Percentiles rank a stretch among this genome's conserved stretches.
phyloP scores from a whole-genome alignment of 306 rosid genomes.

The Lupinus albus region DNA sequence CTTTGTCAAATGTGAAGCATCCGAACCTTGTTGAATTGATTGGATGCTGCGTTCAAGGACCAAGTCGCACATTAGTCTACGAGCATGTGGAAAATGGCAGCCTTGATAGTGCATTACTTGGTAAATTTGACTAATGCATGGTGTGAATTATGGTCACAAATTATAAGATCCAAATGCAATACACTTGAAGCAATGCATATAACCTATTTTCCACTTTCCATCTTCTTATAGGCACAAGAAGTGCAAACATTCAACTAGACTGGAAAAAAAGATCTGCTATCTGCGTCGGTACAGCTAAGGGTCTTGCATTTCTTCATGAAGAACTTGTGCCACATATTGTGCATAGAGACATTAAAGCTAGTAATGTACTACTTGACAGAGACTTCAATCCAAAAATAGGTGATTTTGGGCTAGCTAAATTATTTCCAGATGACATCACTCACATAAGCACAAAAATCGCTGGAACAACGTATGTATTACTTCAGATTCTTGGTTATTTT shows the following conservation, averaged over 20 bases:
- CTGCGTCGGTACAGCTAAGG: constrained; percentile 77
- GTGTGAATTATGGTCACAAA: constrained; percentile 20
- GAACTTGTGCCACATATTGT: constrained; percentile 84
- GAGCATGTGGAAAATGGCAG: constrained; percentile 81
- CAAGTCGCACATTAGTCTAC: constrained; percentile 74
- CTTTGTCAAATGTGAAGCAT: constrained; percentile 80
- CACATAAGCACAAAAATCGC: constrained; percentile 98
- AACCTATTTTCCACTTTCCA: constrained; percentile 9
- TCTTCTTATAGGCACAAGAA: constrained; percentile 53
- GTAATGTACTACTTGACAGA: constrained; percentile 79
- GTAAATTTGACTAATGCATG: constrained; percentile 46
- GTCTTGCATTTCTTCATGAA: constrained; percentile 89
- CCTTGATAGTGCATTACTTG: constrained; percentile 72
- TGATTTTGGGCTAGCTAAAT: constrained; percentile 95
- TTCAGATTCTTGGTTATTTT: constrained; percentile 37
- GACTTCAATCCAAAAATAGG: constrained; percentile 86
- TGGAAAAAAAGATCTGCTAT: constrained; percentile 84
- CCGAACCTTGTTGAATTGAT: constrained; percentile 86
- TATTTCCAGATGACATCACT: constrained; percentile 90
- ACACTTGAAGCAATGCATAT: neutral
- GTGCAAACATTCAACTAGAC: constrained; percentile 50
- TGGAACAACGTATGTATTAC: constrained; percentile 81
- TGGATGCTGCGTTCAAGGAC: constrained; percentile 80
- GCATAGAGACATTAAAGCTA: constrained; percentile 96
- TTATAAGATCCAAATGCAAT: constrained; percentile 4